Conservation (phyloP, 2,329 filamentous ascomycete genomes). For the Pseudogymnoascus sp. region DNA sequence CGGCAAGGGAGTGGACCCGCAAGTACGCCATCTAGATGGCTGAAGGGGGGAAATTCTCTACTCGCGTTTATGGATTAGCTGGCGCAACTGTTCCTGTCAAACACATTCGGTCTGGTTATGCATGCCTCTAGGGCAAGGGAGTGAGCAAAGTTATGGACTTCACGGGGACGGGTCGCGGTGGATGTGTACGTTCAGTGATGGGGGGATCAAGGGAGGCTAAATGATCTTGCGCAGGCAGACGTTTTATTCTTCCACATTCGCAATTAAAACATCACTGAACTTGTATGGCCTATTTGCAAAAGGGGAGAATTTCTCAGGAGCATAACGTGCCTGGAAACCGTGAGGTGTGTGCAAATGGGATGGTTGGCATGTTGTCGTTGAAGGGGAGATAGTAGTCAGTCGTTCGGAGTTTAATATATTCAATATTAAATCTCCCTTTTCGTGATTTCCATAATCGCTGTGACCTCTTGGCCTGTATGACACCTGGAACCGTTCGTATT, state of each 20-base stretch:
- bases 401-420: conserved; percentile 8
- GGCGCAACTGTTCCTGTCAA: conserved; percentile 14
- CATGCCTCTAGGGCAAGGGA: conserved; percentile 8
- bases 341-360: conserved; percentile 9
- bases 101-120: conserved; percentile 12
- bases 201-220: conserved; percentile 9
- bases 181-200: conserved; percentile 5
- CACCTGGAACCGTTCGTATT: neutral
- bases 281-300: conserved; percentile 3
- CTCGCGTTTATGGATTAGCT: conserved; percentile 12
- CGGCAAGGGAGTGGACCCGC: conserved; percentile 94
- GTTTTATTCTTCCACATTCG: conserved; percentile 4
- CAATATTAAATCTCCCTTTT: conserved; percentile 1
- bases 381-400: neutral
- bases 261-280: conserved; percentile 9
- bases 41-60: conserved; percentile 8
- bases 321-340: conserved; percentile 1
- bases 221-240: conserved; percentile 8
- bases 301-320: neutral
- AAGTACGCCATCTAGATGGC: conserved; percentile 83
- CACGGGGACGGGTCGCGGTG: conserved; percentile 5
- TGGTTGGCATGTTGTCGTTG: neutral
- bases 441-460: neutral
- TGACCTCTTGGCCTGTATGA: neutral
- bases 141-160: conserved; percentile 10